phyloP scores from a whole-genome alignment of 2,329 filamentous ascomycete genomes.

The Aspergillus pseudoterreus region DNA sequence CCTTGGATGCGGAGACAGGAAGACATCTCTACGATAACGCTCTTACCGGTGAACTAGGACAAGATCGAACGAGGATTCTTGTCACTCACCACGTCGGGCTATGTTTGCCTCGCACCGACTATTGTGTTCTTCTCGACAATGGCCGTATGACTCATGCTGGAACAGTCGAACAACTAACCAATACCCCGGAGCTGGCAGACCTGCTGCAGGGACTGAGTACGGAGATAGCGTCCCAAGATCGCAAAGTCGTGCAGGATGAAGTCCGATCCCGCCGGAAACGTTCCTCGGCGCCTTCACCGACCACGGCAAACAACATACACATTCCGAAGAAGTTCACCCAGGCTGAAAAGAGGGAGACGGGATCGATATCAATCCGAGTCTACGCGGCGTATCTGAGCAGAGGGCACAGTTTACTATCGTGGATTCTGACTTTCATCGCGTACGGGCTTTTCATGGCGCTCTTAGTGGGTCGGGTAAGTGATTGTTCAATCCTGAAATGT shows the following conservation, averaged over 20 bases:
- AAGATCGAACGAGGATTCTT: constrained; percentile 68
- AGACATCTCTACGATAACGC: constrained; percentile 75
- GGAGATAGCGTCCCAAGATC: constrained; percentile 35
- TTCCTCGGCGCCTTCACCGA: constrained; percentile 9
- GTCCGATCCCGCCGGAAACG: constrained; percentile 8
- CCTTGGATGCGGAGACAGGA: constrained; percentile 77
- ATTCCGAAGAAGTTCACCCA: constrained; percentile 68
- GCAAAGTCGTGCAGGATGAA: constrained; percentile 9
- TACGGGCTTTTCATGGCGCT: constrained; percentile 56
- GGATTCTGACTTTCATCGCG: constrained; percentile 52
- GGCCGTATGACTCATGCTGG: constrained; percentile 64
- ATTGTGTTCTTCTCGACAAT: constrained; percentile 68
- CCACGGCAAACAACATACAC: constrained; percentile 15
- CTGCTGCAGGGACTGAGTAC: constrained; percentile 39
- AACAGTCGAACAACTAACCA: constrained; percentile 56
- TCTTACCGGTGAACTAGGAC: constrained; percentile 65
- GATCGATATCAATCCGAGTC: constrained; percentile 64
- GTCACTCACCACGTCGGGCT: constrained; percentile 77
- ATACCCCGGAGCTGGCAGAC: constrained; percentile 38
- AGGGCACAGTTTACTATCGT: constrained; percentile 62
- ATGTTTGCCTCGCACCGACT: constrained; percentile 67
- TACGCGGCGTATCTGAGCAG: constrained; percentile 65
- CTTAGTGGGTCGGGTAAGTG: constrained; percentile 48
- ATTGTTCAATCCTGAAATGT: not conserved
- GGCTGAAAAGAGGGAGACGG: constrained; percentile 69